Percentiles rank a stretch among this genome's conserved stretches.
Conservation (phyloP, 805 yeast genomes). For the Nakazawaea sp. region DNA sequence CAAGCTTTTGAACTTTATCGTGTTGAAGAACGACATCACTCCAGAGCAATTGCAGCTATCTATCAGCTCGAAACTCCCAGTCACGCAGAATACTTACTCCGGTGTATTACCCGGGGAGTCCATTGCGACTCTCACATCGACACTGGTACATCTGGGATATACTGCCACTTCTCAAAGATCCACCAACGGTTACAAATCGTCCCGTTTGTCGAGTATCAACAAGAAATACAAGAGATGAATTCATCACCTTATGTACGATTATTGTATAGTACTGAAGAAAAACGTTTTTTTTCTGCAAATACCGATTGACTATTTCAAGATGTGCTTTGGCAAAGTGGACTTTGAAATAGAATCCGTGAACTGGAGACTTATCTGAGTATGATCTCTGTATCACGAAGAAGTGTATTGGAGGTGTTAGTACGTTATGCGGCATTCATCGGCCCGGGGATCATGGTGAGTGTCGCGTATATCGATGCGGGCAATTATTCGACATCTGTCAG, state of each 20-base stretch:
- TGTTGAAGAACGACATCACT: slow-evolving; percentile 19
- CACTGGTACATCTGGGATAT: background rate
- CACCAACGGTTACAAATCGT: slow-evolving; percentile 1
- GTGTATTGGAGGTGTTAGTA: background rate
- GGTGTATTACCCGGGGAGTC: slow-evolving; percentile 73
- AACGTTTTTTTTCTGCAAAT: too few species aligned
- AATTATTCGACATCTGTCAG: slow-evolving; percentile 93
- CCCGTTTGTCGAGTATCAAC: slow-evolving; percentile 9
- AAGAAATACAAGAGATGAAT: slow-evolving; percentile 7
- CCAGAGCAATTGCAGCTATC: slow-evolving; percentile 28
- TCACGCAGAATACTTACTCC: slow-evolving; percentile 61
- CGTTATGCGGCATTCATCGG: slow-evolving; percentile 47
- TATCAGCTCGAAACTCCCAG: slow-evolving; percentile 45
- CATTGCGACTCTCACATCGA: slow-evolving; percentile 1
- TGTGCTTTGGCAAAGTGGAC: too few species aligned
- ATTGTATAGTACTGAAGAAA: too few species aligned
- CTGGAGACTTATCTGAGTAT: too few species aligned
- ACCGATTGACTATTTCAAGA: too few species aligned
- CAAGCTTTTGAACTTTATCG: slow-evolving; percentile 36
- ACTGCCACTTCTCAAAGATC: background rate
- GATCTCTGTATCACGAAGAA: too few species aligned
- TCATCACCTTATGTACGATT: too few species aligned
- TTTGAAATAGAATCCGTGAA: too few species aligned
- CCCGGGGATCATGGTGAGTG: slow-evolving; percentile 92
- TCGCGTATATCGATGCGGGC: slow-evolving; percentile 97